Percentiles rank a stretch among this genome's conserved stretches.
phyloP scores from a whole-genome alignment of 1,284 basidiomycete genomes.

The Neolentinus lepideus region DNA sequence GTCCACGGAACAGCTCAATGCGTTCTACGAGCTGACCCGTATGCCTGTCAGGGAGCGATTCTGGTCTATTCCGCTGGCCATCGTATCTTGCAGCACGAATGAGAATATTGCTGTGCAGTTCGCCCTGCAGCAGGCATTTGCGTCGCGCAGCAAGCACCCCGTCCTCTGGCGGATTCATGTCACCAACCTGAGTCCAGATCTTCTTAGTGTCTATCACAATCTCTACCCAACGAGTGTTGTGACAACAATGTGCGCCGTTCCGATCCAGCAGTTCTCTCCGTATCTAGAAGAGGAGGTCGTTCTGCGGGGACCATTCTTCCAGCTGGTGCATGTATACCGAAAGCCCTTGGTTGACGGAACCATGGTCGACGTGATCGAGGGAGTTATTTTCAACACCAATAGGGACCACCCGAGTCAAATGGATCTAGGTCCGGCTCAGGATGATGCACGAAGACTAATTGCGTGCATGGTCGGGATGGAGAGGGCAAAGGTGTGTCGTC shows the following conservation, averaged over 20 bases:
- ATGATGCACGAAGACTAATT: neutral
- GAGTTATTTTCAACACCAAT: neutral
- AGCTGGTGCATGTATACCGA: neutral
- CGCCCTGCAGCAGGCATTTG: neutral
- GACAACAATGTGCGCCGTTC: neutral
- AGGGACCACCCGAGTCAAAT: neutral
- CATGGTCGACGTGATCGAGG: neutral
- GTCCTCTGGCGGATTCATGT: neutral
- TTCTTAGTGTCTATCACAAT: neutral
- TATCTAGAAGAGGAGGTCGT: neutral
- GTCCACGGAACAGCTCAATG: neutral
- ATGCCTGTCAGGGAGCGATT: neutral
- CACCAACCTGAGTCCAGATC: neutral
- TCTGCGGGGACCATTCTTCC: neutral
- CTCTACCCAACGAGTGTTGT: neutral
- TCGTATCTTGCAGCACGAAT: neutral
- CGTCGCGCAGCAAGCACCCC: neutral
- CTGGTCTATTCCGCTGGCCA: neutral
- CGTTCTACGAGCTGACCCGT: neutral
- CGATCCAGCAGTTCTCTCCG: neutral
- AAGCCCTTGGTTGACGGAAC: neutral
- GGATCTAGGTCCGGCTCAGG: neutral
- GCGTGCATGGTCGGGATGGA: neutral
- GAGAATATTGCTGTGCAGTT: neutral
- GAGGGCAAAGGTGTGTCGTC: neutral